Evolutionary conservation across 2,329 filamentous ascomycete genomes (phyloP).

Genomic region (Boeremia lycopersici): DNA sequence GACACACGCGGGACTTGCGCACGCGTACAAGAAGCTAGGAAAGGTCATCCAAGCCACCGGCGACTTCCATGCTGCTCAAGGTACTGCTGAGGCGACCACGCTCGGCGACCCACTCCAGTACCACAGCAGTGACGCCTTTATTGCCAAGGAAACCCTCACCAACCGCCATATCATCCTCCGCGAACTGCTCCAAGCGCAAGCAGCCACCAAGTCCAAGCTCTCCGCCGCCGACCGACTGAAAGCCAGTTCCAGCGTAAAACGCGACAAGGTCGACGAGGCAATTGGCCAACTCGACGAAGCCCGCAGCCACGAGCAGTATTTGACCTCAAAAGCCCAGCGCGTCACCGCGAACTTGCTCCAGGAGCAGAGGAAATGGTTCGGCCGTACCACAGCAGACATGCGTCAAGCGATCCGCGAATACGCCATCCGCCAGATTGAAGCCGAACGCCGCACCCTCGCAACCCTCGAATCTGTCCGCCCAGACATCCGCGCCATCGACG

Average conservation of each 20-base stretch:
- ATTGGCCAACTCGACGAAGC: slow-evolving; percentile 90
- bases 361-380: slow-evolving; percentile 91
- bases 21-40: slow-evolving; percentile 93
- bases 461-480: slow-evolving; percentile 92
- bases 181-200: slow-evolving; percentile 89
- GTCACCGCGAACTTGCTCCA: slow-evolving; percentile 88
- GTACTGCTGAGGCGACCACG: slow-evolving; percentile 93
- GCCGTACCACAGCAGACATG: slow-evolving; percentile 82
- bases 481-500: slow-evolving; percentile 91
- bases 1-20: slow-evolving; percentile 82
- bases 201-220: slow-evolving; percentile 79
- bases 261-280: slow-evolving; percentile 98
- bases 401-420: slow-evolving; percentile 86
- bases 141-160: slow-evolving; percentile 96
- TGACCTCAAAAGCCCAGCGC: slow-evolving; percentile 83
- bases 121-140: slow-evolving; percentile 93
- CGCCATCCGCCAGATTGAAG: slow-evolving; percentile 92
- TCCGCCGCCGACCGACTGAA: slow-evolving; percentile 88
- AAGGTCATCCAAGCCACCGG: slow-evolving; percentile 92
- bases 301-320: slow-evolving; percentile 76
- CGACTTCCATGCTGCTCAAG: slow-evolving; percentile 95
- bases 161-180: slow-evolving; percentile 96
- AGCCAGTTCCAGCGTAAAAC: slow-evolving; percentile 80
- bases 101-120: slow-evolving; percentile 93
- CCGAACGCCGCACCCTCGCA: slow-evolving; percentile 87